Percentiles rank a stretch among this genome's conserved stretches.
Evolutionary conservation across 306 rosid genomes (phyloP).

Genomic region (Carpinus fangiana): DNA sequence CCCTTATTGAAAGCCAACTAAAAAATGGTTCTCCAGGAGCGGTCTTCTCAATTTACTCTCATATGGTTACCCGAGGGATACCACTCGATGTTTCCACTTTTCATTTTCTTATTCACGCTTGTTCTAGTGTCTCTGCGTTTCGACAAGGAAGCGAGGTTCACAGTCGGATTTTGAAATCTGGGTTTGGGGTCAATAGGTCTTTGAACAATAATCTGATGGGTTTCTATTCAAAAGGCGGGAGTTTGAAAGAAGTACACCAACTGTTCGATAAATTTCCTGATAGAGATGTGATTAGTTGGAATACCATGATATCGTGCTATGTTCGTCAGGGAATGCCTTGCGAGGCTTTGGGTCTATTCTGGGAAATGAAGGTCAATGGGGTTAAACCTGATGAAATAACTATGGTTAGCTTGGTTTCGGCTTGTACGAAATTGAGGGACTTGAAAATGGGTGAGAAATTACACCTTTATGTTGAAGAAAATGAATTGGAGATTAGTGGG

Average conservation of each 20-base stretch:
- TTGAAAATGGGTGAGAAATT: slow-evolving; percentile 31
- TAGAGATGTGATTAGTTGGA: slow-evolving; percentile 37
- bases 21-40: slow-evolving; percentile 8
- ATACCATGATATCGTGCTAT: slow-evolving; percentile 36
- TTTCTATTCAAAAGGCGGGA: slow-evolving; percentile 21
- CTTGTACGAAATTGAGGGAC: slow-evolving; percentile 27
- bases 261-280: slow-evolving; percentile 29
- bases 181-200: slow-evolving; percentile 28
- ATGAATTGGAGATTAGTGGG: slow-evolving; percentile 21
- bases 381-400: slow-evolving; percentile 27
- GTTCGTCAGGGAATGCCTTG: slow-evolving; percentile 26
- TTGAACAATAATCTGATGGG: slow-evolving; percentile 32
- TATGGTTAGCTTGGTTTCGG: slow-evolving; percentile 34
- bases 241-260: background rate
- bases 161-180: slow-evolving; percentile 27
- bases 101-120: slow-evolving; percentile 31
- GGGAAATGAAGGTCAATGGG: slow-evolving; percentile 18
- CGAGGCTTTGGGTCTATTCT: slow-evolving; percentile 28
- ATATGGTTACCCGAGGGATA: slow-evolving; percentile 26
- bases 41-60: slow-evolving; percentile 17
- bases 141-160: slow-evolving; percentile 25
- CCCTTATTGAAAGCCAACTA: slow-evolving; percentile 22
- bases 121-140: slow-evolving; percentile 14
- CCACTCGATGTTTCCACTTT: slow-evolving; percentile 30
- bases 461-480: slow-evolving; percentile 14